Percentiles rank a stretch among this genome's conserved stretches.
Conservation (phyloP, 306 rosid species). For the Fagus crenata region DNA sequence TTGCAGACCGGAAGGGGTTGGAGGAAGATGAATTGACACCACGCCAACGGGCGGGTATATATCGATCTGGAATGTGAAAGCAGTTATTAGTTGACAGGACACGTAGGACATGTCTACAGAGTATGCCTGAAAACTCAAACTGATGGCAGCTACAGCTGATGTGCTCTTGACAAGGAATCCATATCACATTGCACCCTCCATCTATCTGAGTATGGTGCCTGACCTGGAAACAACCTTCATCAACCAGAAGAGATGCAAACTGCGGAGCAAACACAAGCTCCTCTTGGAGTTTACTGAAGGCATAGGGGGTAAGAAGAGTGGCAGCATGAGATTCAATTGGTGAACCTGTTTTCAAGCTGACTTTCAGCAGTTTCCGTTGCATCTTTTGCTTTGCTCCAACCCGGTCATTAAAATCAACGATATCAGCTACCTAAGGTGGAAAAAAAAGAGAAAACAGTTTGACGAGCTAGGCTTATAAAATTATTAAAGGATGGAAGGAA, state of each 20-base stretch:
- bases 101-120: conserved; percentile 70
- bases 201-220: conserved; percentile 76
- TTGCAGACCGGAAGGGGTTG: conserved; percentile 39
- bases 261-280: conserved; percentile 87
- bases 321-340: conserved; percentile 91
- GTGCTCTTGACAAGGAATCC: conserved; percentile 77
- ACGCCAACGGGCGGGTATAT: conserved; percentile 71
- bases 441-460: background rate
- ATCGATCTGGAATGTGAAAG: conserved; percentile 75
- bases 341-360: conserved; percentile 79
- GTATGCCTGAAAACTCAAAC: conserved; percentile 74
- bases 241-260: conserved; percentile 64
- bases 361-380: conserved; percentile 66
- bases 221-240: conserved; percentile 81
- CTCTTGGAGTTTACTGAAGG: conserved; percentile 74
- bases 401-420: conserved; percentile 67
- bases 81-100: conserved; percentile 81
- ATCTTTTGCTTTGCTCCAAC: conserved; percentile 67
- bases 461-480: conserved; percentile 13
- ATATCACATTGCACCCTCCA: conserved; percentile 79
- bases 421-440: conserved; percentile 52
- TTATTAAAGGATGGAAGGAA: conserved; percentile 16
- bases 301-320: conserved; percentile 70
- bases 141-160: conserved; percentile 79
- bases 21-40: conserved; percentile 39